These are phyloP conservation scores for Fusarium napiforme DNA, from an alignment of 2,329 filamentous ascomycete genomes.

Conservation along the genomic window DNA sequence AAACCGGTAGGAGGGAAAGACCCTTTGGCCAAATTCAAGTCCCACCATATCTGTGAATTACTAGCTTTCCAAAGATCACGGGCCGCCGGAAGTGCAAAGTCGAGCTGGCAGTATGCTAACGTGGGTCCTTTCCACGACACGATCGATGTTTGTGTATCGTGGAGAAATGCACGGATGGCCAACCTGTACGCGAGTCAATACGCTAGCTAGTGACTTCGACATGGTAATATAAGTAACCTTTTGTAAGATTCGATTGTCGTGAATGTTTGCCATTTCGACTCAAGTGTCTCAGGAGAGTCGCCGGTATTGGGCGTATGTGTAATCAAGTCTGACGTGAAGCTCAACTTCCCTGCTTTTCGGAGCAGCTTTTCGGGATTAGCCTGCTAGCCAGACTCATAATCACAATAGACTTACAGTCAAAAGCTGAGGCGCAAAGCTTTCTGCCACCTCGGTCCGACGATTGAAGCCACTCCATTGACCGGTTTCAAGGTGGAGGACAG, in stretches of 20 bases:
- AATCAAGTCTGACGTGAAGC: slow-evolving; percentile 34
- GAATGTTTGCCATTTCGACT: slow-evolving; percentile 40
- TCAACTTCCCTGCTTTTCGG: slow-evolving; percentile 34
- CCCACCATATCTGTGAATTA: slow-evolving; percentile 34
- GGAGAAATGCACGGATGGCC: slow-evolving; percentile 38
- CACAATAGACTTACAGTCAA: slow-evolving; percentile 27
- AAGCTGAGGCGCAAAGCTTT: slow-evolving; percentile 31
- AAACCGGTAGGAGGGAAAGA: slow-evolving; percentile 10
- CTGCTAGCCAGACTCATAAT: background rate
- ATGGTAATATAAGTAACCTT: slow-evolving; percentile 23
- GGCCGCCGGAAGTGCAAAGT: slow-evolving; percentile 35
- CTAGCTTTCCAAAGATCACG: slow-evolving; percentile 38
- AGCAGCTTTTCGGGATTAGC: slow-evolving; percentile 32
- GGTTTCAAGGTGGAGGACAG: slow-evolving; percentile 39
- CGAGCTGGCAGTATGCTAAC: slow-evolving; percentile 40
- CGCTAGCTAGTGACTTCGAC: background rate
- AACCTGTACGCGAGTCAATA: slow-evolving; percentile 33
- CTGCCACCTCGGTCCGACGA: slow-evolving; percentile 35
- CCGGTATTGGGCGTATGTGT: slow-evolving; percentile 18
- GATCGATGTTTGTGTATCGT: slow-evolving; percentile 41
- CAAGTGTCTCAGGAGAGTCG: slow-evolving; percentile 31
- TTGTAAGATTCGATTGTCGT: slow-evolving; percentile 36
- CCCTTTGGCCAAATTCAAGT: slow-evolving; percentile 29
- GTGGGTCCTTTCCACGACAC: slow-evolving; percentile 34
- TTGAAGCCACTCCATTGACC: slow-evolving; percentile 41